Base-by-base conservation (phyloP, 805 yeast genomes). In the Phaffomyces thermotolerans region DNA sequence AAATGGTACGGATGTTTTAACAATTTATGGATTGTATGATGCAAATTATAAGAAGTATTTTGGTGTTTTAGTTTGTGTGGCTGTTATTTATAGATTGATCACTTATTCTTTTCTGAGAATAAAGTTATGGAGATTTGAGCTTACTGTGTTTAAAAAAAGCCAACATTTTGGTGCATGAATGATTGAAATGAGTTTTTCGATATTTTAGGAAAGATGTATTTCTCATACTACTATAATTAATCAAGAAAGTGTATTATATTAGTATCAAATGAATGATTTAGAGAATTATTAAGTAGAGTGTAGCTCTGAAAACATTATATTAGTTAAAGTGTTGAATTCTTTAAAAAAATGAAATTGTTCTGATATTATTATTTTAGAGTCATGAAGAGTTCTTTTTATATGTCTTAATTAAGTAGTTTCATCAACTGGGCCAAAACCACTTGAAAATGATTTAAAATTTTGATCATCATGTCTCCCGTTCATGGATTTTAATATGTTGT, bases 401-500 rank as follows among this genome's bases (percentile, higher is more conserved):
- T 30, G 8, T 27, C 13, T 27, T 13, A 27, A 10, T 27, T 27
- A 20, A 5, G 22, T 20, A 20, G 4, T 20, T 20, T 4, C 22
- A 20, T 4, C 4, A 20, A 20, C 22, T 20, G 22, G 22, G 22
- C 4, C 22, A 20, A n/a, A 20, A 20, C 22, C 22, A 20, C 22
- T 20, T 20, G n/a, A n/a, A n/a, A n/a, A n/a, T n/a, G n/a, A n/a
- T n/a, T n/a, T n/a, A n/a, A n/a, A n/a, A n/a, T 20, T 20, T 20
- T 20, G 22, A 20, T 20, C 22, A 20, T 36, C 35, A 32, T 24
- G 8, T 8, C 6, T 20, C 39, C 17, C 27, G 34, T 8, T 32
- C 35, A 40, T 81, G 86, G 10, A 77, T 76, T 53, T 79, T 79
- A 47, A 79, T 69, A 58, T 81, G 88, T 57, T 81, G 87, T 36